Evolutionary conservation across 805 yeast genomes (phyloP).

Genomic region (Wickerhamomyces mucosus): DNA sequence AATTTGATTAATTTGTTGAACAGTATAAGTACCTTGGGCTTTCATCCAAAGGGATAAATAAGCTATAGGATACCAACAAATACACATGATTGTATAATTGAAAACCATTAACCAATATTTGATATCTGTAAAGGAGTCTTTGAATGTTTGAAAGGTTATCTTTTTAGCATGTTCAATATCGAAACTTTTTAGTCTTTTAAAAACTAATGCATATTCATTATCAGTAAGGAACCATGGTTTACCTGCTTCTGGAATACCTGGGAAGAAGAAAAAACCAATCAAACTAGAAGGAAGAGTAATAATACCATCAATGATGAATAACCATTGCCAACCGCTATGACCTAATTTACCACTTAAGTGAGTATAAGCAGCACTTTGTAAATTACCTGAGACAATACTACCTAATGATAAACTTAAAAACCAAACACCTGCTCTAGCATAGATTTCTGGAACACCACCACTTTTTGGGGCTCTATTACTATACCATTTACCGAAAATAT

Average conservation of each 20-base stretch:
- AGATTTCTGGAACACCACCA: slow-evolving; percentile 3
- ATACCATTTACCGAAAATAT: slow-evolving; percentile 51
- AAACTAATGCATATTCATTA: slow-evolving; percentile 1
- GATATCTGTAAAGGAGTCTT: slow-evolving; percentile 42
- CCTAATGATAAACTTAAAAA: slow-evolving; percentile 29
- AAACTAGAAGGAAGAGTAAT: slow-evolving; percentile 41
- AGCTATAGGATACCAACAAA: slow-evolving; percentile 35
- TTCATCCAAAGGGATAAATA: slow-evolving; percentile 39
- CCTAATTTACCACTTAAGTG: slow-evolving; percentile 34
- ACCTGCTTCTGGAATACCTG: slow-evolving; percentile 27
- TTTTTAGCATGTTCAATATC: too few species aligned
- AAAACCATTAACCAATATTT: slow-evolving; percentile 47
- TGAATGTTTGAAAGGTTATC: too few species aligned
- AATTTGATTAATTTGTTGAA: slow-evolving; percentile 22
- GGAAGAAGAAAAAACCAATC: slow-evolving; percentile 35
- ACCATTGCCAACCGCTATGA: slow-evolving; percentile 19
- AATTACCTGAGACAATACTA: slow-evolving; percentile 43
- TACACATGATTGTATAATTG: slow-evolving; percentile 44
- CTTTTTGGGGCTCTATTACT: too few species aligned
- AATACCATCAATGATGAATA: slow-evolving; percentile 37
- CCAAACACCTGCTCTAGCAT: slow-evolving; percentile 13
- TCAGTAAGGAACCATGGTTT: slow-evolving; percentile 7
- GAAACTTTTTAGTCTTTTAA: too few species aligned
- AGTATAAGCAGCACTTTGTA: slow-evolving; percentile 44
- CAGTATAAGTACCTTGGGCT: slow-evolving; percentile 10